Evolutionary conservation across 164 flowering plant species (phyloP).

Genomic region (Akebia trifoliata): DNA sequence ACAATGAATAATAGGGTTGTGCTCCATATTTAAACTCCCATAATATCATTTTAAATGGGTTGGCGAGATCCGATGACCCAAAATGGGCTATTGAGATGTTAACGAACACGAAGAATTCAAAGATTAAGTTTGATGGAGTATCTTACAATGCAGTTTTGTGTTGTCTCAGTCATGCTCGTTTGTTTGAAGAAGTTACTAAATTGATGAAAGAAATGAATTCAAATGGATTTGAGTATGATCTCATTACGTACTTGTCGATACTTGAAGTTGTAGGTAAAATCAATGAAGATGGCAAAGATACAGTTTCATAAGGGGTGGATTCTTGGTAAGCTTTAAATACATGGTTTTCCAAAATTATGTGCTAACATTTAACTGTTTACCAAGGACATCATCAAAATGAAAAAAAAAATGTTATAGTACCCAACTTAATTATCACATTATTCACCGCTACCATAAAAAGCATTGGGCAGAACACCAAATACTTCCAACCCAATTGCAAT

Average conservation of each 20-base stretch:
- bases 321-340: constrained; percentile 5
- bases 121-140: constrained; percentile 72
- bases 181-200: constrained; percentile 91
- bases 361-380: too few relatives aligned
- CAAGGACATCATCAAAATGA: too few relatives aligned
- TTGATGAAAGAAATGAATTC: constrained; percentile 82
- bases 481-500: constrained; percentile 20
- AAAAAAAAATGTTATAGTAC: too few relatives aligned
- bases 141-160: constrained; percentile 91
- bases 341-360: too few relatives aligned
- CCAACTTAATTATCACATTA: too few relatives aligned
- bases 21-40: constrained; percentile 75
- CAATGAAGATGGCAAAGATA: constrained; percentile 38
- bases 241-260: constrained; percentile 80
- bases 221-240: constrained; percentile 77
- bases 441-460: too few relatives aligned
- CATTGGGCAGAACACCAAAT: constrained; percentile 15
- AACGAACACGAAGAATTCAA: constrained; percentile 58
- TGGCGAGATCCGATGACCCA: constrained; percentile 76
- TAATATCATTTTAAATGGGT: constrained; percentile 82
- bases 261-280: constrained; percentile 87
- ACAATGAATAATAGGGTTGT: constrained; percentile 79
- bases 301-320: constrained; percentile 7
- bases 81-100: constrained; percentile 73
- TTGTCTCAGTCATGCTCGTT: constrained; percentile 84